Base-by-base conservation (phyloP, 2,329 filamentous ascomycete species). In the Aspergillus persii region DNA sequence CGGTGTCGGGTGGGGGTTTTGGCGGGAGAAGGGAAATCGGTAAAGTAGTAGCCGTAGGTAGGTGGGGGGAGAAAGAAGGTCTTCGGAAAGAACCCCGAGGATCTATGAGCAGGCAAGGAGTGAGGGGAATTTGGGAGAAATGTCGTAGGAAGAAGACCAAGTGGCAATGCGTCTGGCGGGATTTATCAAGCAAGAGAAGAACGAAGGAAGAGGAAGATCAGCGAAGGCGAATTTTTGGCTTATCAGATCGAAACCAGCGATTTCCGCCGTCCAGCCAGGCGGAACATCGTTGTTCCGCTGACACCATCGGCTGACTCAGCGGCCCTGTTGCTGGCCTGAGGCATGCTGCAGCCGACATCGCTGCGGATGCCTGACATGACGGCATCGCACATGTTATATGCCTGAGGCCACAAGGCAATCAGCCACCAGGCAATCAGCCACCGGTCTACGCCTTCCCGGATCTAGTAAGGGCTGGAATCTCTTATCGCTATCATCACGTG, bases 401-500 rank as follows among this genome's bases (percentile, higher is more conserved):
- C 36, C 36, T 41, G 36, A 41, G 36, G 36, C 36, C 3, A n/a
- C 36, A n/a, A n/a, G 15, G 36, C 36, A 12, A 41, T 7, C 18
- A 23, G 18, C 18, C 18, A 23, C 18, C 18, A n/a, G 15, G 36
- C 36, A 12, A 41, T 7, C 18, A 23, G 18, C 18, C 18, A 23
- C 18, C 18, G 18, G 18, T 23, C 18, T 2, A 23, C 18, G n/a
- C 15, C 11, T n/a, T n/a, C 12, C 36, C 36, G 3, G n/a, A 6
- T 41, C 36, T 15, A 2, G 36, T 41, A n/a, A 41, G 36, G 36
- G 12, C 36, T 8, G 27, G n/a, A 53, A 15, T 12, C 4, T n/a
- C 11, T 15, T 41, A 41, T 41, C 15, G 26, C 8, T 68, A 68
- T 68, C 66, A 33, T 47, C 61, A 61, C 63, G 64, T 66, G 64